Evolutionary conservation across 331 rosid genomes (phyloP).

Genomic region (Stylosanthes scabra): DNA sequence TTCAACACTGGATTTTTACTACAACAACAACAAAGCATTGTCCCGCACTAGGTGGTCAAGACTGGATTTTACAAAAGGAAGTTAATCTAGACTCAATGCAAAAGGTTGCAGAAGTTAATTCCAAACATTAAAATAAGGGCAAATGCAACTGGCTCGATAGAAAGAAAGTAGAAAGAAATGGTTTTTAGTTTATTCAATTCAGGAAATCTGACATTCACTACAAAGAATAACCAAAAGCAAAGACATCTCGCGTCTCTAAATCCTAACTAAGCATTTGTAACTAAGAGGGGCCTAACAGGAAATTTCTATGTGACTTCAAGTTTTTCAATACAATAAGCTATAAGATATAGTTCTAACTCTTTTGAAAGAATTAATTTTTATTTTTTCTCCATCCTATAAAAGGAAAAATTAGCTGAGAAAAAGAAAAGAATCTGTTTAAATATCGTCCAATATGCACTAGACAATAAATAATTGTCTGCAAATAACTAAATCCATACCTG

Average conservation of each 20-base stretch:
- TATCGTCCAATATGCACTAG: not conserved
- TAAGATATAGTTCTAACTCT: not conserved
- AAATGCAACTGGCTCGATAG: not conserved
- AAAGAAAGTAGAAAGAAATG: too few relatives aligned
- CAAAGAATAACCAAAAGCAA: too few relatives aligned
- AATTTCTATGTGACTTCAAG: constrained; percentile 11
- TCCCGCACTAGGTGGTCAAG: too few relatives aligned
- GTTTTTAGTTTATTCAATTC: too few relatives aligned
- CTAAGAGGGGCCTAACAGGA: too few relatives aligned
- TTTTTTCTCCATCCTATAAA: not conserved
- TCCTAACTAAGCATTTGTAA: too few relatives aligned
- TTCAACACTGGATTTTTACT: constrained; percentile 1
- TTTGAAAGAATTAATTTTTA: not conserved
- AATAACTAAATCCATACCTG: constrained; percentile 56
- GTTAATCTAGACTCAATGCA: not conserved
- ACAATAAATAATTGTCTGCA: constrained; percentile 1
- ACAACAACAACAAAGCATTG: too few relatives aligned
- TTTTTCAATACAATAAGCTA: not conserved
- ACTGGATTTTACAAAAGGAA: not conserved
- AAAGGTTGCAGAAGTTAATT: not conserved
- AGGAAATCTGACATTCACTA: too few relatives aligned
- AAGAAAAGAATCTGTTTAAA: not conserved
- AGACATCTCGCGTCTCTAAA: too few relatives aligned
- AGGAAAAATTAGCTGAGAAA: not conserved
- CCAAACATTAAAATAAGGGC: constrained; percentile 18